These are phyloP conservation scores for Pseudocercospora fijiensis DNA, from an alignment of 2,329 filamentous ascomycete genomes.

Conservation along the genomic window DNA sequence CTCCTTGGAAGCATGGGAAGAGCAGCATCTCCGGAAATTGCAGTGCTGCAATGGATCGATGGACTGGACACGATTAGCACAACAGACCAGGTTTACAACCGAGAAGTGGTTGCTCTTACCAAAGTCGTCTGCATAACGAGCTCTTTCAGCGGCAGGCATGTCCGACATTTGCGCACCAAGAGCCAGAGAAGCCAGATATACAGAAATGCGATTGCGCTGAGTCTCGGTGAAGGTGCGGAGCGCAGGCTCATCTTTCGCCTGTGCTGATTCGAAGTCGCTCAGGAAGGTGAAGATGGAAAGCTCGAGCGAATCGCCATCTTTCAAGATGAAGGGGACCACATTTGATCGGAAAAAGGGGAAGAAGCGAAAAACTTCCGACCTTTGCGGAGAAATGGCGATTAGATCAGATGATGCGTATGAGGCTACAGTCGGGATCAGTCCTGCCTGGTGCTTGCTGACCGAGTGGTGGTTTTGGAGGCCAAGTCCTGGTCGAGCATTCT, in stretches of 20 bases:
- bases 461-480: background rate
- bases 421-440: background rate
- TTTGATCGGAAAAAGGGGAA: background rate
- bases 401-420: background rate
- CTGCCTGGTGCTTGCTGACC: background rate
- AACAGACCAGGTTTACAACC: background rate
- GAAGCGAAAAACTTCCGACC: background rate
- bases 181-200: background rate
- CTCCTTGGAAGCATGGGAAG: background rate
- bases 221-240: no score
- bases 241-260: background rate
- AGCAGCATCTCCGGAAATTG: background rate
- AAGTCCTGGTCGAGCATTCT: background rate
- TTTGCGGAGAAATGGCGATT: background rate
- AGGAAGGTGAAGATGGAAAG: background rate
- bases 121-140: background rate
- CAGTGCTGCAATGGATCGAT: background rate
- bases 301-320: background rate
- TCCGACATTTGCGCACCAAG: slow-evolving; percentile 4
- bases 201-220: background rate
- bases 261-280: background rate
- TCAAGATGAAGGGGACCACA: background rate
- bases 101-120: background rate
- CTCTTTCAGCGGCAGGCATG: background rate
- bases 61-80: background rate